Conservation (phyloP, 345 rosid species). For the Boechera retrofracta region DNA sequence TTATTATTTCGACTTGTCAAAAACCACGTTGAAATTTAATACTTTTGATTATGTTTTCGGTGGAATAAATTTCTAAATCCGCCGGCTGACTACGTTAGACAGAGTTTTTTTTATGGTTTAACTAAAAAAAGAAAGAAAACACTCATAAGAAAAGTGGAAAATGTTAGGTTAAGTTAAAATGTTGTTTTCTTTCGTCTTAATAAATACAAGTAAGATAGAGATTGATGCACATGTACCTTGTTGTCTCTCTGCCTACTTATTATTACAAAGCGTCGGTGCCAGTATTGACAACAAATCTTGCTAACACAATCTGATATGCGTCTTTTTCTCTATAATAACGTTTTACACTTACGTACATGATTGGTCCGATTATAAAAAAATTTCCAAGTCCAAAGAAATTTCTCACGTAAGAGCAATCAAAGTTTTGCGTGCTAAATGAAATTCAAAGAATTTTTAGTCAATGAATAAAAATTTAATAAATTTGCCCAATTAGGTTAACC, state of each 20-base stretch:
- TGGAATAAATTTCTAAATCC: background rate
- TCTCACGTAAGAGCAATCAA: constrained; percentile 29
- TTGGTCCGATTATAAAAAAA: background rate
- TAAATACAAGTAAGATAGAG: constrained; percentile 37
- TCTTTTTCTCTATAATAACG: constrained; percentile 12
- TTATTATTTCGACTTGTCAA: background rate
- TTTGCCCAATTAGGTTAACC: constrained; percentile 44
- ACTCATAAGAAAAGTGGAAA: background rate
- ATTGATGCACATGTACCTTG: constrained; percentile 39
- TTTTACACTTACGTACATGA: background rate
- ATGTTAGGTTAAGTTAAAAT: constrained; percentile 21
- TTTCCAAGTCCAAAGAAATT: constrained; percentile 17
- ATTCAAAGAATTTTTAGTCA: background rate
- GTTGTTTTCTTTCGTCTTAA: background rate
- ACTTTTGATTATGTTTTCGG: background rate
- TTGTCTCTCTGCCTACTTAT: constrained; percentile 18
- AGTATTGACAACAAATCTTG: constrained; percentile 38
- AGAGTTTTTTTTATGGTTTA: constrained; percentile 3
- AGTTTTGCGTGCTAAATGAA: constrained; percentile 38
- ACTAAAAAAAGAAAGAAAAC: background rate
- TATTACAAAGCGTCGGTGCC: constrained; percentile 38
- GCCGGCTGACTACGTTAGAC: constrained; percentile 4
- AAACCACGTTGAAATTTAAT: background rate
- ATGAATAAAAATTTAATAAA: constrained; percentile 22
- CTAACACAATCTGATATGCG: constrained; percentile 28